Evolutionary conservation across 768 basidiomycete species (phyloP).

Genomic region (Suillus tomentosus): DNA sequence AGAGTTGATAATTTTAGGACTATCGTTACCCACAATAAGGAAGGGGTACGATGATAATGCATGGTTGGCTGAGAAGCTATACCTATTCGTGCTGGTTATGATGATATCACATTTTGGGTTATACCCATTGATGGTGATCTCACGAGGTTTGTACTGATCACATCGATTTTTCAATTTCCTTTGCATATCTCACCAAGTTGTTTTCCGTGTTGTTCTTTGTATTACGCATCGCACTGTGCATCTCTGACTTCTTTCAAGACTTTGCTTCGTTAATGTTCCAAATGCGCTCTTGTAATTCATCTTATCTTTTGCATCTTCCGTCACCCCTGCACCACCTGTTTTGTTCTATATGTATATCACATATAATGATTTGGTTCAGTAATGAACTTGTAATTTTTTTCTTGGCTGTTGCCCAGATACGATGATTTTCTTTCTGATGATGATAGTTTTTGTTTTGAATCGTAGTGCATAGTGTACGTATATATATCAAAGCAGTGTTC

Average conservation of each 20-base stretch:
- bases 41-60: constrained; percentile 3
- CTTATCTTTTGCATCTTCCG: not conserved
- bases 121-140: not conserved
- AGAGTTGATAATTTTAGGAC: not conserved
- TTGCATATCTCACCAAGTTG: not conserved
- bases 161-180: not conserved
- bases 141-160: not conserved
- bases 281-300: constrained; percentile 1
- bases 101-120: not conserved
- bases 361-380: constrained; percentile 8
- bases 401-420: not conserved
- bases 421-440: not conserved
- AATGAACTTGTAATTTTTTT: constrained; percentile 10
- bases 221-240: constrained; percentile 6
- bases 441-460: not conserved
- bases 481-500: not conserved
- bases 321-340: not conserved
- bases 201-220: not conserved
- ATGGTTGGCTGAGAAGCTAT: not conserved
- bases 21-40: not conserved
- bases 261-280: not conserved
- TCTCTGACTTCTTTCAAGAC: not conserved
- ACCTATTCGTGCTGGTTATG: not conserved
- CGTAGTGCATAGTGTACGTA: not conserved
- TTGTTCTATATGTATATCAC: constrained; percentile 8